Evolutionary conservation across 441 rosid genomes (phyloP).

Genomic region (Codiaeum variegatum): DNA sequence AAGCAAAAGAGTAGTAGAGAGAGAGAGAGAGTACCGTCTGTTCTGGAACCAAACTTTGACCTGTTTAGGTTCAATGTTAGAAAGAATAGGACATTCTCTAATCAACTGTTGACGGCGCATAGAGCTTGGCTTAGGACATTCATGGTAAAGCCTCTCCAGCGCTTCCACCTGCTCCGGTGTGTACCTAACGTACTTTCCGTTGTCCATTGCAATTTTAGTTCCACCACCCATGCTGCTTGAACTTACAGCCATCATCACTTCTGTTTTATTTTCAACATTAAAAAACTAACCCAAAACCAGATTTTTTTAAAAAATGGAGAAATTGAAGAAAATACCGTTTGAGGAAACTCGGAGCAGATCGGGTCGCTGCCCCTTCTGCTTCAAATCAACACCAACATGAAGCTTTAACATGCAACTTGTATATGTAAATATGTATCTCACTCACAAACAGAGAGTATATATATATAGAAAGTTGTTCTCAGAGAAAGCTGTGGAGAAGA

Average conservation of each 20-base stretch:
- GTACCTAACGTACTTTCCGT: conserved; percentile 94
- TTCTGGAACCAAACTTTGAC: conserved; percentile 99
- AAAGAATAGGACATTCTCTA: conserved; percentile 94
- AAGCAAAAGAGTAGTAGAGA: not conserved
- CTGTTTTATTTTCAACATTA: not conserved
- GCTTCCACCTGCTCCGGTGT: conserved; percentile 99
- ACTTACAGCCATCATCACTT: conserved; percentile 59
- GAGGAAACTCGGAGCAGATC: conserved; percentile 20
- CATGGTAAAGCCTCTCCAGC: conserved; percentile 94
- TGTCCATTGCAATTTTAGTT: conserved; percentile 51
- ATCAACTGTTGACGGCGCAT: conserved; percentile 94
- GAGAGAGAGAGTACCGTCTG: conserved; percentile 50
- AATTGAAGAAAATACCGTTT: conserved; percentile 10
- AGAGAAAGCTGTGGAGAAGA: not conserved
- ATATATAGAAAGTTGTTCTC: not conserved
- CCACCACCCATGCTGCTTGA: conserved; percentile 43
- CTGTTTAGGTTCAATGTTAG: conserved; percentile 90
- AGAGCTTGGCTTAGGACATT: conserved; percentile 95
- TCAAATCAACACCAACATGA: conserved; percentile 15
- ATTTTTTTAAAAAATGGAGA: too few relatives aligned
- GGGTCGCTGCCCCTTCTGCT: conserved; percentile 14
- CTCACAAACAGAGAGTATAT: not conserved
- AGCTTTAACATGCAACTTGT: too few relatives aligned
- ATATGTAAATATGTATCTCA: not conserved
- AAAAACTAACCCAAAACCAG: not conserved